Conservation (phyloP, 768 basidiomycete species). For the Strobilomyces echinocephalus region DNA sequence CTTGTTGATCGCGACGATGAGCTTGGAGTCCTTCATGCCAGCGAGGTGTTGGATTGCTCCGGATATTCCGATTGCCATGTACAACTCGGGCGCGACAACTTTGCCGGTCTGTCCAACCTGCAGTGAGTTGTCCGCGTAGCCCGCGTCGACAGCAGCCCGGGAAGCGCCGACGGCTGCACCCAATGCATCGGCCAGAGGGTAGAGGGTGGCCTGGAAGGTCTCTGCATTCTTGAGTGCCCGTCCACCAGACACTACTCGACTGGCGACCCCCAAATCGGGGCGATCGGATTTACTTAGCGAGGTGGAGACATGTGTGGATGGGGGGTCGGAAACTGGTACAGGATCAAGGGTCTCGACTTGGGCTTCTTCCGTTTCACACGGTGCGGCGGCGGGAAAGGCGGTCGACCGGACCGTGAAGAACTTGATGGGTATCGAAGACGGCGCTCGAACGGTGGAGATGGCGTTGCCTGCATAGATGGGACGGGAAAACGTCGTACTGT, state of each 20-base stretch:
- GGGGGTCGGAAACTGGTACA: slow-evolving; percentile 50
- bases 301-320: slow-evolving; percentile 61
- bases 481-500: slow-evolving; percentile 81
- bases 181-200: slow-evolving; percentile 88
- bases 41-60: slow-evolving; percentile 99
- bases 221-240: slow-evolving; percentile 92
- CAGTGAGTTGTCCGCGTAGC: slow-evolving; percentile 94
- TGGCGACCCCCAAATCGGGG: slow-evolving; percentile 85
- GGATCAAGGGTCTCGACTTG: slow-evolving; percentile 60
- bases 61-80: slow-evolving; percentile 94
- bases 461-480: slow-evolving; percentile 99
- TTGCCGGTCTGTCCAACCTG: slow-evolving; percentile 99
- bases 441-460: slow-evolving; percentile 83
- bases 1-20: slow-evolving; percentile 98
- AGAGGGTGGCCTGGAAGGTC: slow-evolving; percentile 80
- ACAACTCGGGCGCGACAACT: slow-evolving; percentile 94
- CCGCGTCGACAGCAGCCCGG: slow-evolving; percentile 95
- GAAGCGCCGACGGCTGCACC: slow-evolving; percentile 98
- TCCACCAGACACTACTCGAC: slow-evolving; percentile 90
- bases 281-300: slow-evolving; percentile 85
- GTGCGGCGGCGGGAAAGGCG: slow-evolving; percentile 68
- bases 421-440: slow-evolving; percentile 75
- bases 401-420: slow-evolving; percentile 94
- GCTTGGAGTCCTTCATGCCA: slow-evolving; percentile 98
- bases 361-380: slow-evolving; percentile 51